Evolutionary conservation across 352 stramenopile genomes (phyloP), one percentile per base, ranked within the genome.

Genomic region (Phytophthora chlamydospora): DNA sequence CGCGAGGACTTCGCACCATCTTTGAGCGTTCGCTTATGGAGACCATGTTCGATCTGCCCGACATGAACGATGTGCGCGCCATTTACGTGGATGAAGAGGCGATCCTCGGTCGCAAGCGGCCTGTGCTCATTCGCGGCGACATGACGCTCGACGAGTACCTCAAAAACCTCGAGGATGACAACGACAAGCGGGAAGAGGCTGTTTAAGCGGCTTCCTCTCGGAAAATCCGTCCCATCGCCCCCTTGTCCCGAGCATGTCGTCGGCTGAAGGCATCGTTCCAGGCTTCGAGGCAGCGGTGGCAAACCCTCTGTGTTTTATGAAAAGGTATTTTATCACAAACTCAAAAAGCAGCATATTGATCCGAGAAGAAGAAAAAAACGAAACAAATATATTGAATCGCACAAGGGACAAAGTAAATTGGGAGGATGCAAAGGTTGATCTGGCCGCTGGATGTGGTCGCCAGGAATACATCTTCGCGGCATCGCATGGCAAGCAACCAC

Each of bases 11-110:
- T 34, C 88, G 97, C 35, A 92, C 93, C 29, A 98, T 99, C 62
- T 97, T 98, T 45, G 96, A 97, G 66, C 78, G 80, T 35, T 89
- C 97, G 27, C 84, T 99, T 19, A 96, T 98, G 80, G 95, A 99
- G 58, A 98, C 95, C 29, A 98, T 98, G 88, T 99, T 98, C 78
- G 91, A 98, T 24, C 85, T 98, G 49, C 96, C 96, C 11, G 96
- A 97, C 24, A 80, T 95, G 49, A 65, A 80, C 32, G 80, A 98
- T 63, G 92, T 98, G 35, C 91, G 85, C 51, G 97, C 93, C 11
- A 90, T 98, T 49, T 98, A 97, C 53, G 84, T 99, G 47, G 94
- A 99, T 76, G 89, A 93, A 61, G 78, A 92, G 29, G 93, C 93
- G 2, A 96, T 98, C 38, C 75, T 90, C 53, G 92, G 91, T 17